Percentiles rank a stretch among this genome's conserved stretches.
Conservation (phyloP, 345 rosid genomes). For the Hevea brasiliensis region DNA sequence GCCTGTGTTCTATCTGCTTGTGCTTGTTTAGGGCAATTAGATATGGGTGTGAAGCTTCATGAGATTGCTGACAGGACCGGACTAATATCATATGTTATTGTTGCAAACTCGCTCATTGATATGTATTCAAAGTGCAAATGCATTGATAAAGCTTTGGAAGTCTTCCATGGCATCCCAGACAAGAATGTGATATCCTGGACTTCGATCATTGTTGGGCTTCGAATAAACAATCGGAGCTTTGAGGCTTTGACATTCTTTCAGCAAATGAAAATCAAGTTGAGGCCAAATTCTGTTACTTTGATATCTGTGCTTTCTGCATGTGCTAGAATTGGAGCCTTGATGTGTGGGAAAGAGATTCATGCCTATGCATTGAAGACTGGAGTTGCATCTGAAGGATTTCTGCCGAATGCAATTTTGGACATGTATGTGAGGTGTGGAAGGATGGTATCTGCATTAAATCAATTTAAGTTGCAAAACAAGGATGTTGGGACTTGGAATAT, state of each 20-base stretch:
- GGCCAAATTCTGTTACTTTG: slow-evolving; percentile 35
- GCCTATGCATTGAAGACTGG: slow-evolving; percentile 26
- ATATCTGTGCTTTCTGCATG: slow-evolving; percentile 28
- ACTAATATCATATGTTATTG: slow-evolving; percentile 17
- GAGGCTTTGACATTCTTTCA: slow-evolving; percentile 29
- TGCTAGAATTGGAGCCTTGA: slow-evolving; percentile 37
- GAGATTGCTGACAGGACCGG: slow-evolving; percentile 30
- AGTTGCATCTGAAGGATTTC: slow-evolving; percentile 27
- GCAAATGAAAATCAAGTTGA: slow-evolving; percentile 17
- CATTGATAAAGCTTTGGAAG: slow-evolving; percentile 33
- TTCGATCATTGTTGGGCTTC: slow-evolving; percentile 28
- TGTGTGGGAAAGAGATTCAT: slow-evolving; percentile 36
- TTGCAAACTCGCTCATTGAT: slow-evolving; percentile 32
- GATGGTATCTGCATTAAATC: slow-evolving; percentile 26
- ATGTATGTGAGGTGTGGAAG: slow-evolving; percentile 38
- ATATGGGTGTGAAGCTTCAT: slow-evolving; percentile 33
- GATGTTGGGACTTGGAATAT: slow-evolving; percentile 37
- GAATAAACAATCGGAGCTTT: slow-evolving; percentile 25
- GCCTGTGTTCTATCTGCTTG: slow-evolving; percentile 32
- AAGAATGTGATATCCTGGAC: slow-evolving; percentile 38
- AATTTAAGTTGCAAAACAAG: slow-evolving; percentile 22
- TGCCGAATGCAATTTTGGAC: slow-evolving; percentile 34
- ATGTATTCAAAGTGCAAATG: slow-evolving; percentile 38
- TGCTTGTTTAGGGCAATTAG: slow-evolving; percentile 26
- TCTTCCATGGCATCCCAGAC: slow-evolving; percentile 26